Percentiles rank a stretch among this genome's conserved stretches.
Conservation (phyloP, 2,329 filamentous ascomycete genomes). For the Plectosphaerella plurivora region DNA sequence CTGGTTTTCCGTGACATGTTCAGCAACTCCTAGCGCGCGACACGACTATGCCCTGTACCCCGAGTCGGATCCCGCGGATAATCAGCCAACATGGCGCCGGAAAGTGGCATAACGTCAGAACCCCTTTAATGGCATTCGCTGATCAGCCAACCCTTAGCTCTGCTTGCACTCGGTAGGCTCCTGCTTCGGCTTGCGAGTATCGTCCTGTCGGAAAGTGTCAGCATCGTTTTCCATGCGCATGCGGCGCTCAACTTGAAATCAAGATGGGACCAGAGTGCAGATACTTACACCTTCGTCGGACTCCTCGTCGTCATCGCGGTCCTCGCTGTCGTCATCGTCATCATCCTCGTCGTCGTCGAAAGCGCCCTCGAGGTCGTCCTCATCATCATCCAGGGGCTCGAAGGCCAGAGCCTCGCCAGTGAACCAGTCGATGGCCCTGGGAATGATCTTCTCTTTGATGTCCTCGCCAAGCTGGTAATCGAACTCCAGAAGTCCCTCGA, state of each 20-base stretch:
- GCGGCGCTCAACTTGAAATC: no score
- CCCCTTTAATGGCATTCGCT: constrained; percentile 27
- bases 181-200: constrained; percentile 85
- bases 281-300: constrained; percentile 70
- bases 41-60: no score
- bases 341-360: constrained; percentile 93
- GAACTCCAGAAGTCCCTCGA: constrained; percentile 95
- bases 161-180: constrained; percentile 96
- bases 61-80: no score
- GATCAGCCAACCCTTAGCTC: constrained; percentile 55
- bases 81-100: no score
- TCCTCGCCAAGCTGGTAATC: constrained; percentile 99
- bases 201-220: constrained; percentile 54
- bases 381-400: constrained; percentile 83
- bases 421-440: constrained; percentile 98
- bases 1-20: no score
- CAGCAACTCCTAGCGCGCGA: no score
- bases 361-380: constrained; percentile 75
- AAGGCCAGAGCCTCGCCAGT: constrained; percentile 96
- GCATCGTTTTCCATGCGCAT: constrained; percentile 5
- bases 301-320: constrained; percentile 78
- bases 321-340: constrained; percentile 78
- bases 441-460: constrained; percentile 99
- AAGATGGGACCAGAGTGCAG: background rate
- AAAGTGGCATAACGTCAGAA: constrained; percentile 11